Base-by-base conservation (phyloP, 1,139 yeast species). In the Fermentozyma sake region DNA sequence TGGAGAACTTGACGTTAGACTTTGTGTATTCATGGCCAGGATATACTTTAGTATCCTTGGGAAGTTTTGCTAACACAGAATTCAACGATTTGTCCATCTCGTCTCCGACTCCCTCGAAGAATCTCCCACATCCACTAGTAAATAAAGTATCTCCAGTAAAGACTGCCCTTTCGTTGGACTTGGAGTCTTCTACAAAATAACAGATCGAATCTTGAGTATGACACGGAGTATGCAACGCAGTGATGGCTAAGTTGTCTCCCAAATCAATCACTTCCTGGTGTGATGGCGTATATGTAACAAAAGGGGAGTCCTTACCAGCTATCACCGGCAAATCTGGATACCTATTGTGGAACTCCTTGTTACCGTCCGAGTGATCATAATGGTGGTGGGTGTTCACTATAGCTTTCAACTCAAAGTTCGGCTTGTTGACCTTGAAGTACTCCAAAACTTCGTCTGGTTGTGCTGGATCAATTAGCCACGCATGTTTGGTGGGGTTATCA, bases 11-110 rank as follows among this genome's bases (percentile, higher is more conserved):
- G 24, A 83, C 78, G 52, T 93, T 91, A 19, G 85, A 68, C 40
- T 69, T 72, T 9, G 99, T 93, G 58, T 91, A 91, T 58, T 91
- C 98, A 55, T 91, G 99, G 2, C 99, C 99, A 0, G 96, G 93
- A 48, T 78, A 83, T 4, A 89, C 91, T 19, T 61, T 54, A 0
- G 95, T 84, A 10, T 76, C 78, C 18, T 65, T 58, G 1, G 96
- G 93, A 32, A 86, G 65, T 23, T 52, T 48, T 3, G 69, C 81
- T 37, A 86, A 63, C 4, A 72, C 57, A 14, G 59, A 54, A 41
- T 76, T 77, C 46, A 91, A 64, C 0, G 95, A 73, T 2, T 44
- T 39, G 42, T 81, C 73, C 99, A 91, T 91, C 50, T 91, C 81
- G 17, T 57, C 60, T 1, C 91, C 89, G 9, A 72, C 67, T 3